Percentiles rank a stretch among this genome's conserved stretches.
phyloP scores from a whole-genome alignment of 2,329 filamentous ascomycete species.

The Sordariomycetes sp. region DNA sequence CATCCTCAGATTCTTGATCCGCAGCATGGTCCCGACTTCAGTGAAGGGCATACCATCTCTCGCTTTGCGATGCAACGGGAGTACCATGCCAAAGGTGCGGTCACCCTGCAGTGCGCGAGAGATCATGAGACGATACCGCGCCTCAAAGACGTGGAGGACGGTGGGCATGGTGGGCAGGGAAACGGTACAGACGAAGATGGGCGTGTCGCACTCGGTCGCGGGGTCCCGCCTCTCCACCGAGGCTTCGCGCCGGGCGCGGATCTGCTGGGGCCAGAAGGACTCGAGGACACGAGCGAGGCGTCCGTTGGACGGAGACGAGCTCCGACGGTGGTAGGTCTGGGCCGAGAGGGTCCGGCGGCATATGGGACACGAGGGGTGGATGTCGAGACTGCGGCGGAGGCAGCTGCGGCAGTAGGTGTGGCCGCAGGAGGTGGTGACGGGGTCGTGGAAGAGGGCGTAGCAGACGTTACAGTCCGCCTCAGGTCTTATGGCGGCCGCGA shows the following conservation, averaged over 20 bases:
- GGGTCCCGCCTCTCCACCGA: constrained; percentile 44
- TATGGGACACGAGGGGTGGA: constrained; percentile 66
- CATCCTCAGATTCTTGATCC: constrained; percentile 60
- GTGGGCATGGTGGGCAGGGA: constrained; percentile 75
- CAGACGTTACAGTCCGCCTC: constrained; percentile 87
- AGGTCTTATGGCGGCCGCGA: constrained; percentile 18
- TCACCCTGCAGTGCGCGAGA: constrained; percentile 61
- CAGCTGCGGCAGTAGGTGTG: constrained; percentile 83
- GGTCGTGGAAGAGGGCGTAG: constrained; percentile 68
- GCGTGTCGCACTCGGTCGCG: constrained; percentile 38
- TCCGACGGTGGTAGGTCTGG: constrained; percentile 25
- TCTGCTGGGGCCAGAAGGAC: constrained; percentile 54
- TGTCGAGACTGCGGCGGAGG: constrained; percentile 61
- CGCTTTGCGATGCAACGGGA: constrained; percentile 35
- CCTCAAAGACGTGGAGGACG: constrained; percentile 84
- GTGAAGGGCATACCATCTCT: constrained; percentile 35
- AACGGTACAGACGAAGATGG: constrained; percentile 72
- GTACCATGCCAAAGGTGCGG: constrained; percentile 74
- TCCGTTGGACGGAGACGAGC: constrained; percentile 41
- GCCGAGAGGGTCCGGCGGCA: constrained; percentile 55
- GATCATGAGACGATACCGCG: constrained; percentile 85
- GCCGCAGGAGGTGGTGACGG: constrained; percentile 72
- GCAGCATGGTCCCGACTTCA: constrained; percentile 65
- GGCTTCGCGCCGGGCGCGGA: constrained; percentile 42
- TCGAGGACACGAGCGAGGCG: constrained; percentile 50